Evolutionary conservation across 352 stramenopile genomes (phyloP), one percentile per base, ranked within the genome.

Genomic region (Phytophthora europaea): DNA sequence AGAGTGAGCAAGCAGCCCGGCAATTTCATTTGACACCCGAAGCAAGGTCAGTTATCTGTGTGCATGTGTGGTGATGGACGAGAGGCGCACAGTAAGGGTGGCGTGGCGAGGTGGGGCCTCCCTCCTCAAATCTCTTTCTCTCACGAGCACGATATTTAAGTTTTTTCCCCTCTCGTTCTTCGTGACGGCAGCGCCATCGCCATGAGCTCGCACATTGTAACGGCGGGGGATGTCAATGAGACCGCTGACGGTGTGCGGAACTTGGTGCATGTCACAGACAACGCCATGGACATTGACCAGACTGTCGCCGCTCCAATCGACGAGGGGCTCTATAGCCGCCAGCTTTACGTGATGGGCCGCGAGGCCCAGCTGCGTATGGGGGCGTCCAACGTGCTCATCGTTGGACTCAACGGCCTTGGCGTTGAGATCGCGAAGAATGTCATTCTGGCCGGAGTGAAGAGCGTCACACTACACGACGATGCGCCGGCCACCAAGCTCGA

Each of bases 341-440:
- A 99, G 88, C 90, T 99, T 10, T 99, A 99, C 74, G 98, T 99
- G 23, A 99, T 99, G 95, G 98, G 98, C 23, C 98, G 99, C 78
- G 98, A 99, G 73, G 98, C 98, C 15, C 98, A 99, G 87, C 83
- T 94, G 67, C 92, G 96, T 50, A 99, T 99, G 98, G 97, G 97
- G 70, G 81, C 84, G 20, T 94, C 94, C 16, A 97, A 97, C 57
- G 98, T 99, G 31, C 88, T 99, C 38, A 85, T 99, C 69, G 77
- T 99, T 61, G 98, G 98, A 1, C 79, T 98, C 28, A 97, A 98
- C 52, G 98, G 98, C 0, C 84, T 99, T 6, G 98, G 97, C 43
- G 96, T 98, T 12, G 98, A 99, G 81, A 94, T 99, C 34, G 98
- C 97, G 43, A 99, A 99, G 85, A 99, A 99, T 80, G 97, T 99